phyloP scores from a whole-genome alignment of 345 rosid species.

The Pelargonium nanum region DNA sequence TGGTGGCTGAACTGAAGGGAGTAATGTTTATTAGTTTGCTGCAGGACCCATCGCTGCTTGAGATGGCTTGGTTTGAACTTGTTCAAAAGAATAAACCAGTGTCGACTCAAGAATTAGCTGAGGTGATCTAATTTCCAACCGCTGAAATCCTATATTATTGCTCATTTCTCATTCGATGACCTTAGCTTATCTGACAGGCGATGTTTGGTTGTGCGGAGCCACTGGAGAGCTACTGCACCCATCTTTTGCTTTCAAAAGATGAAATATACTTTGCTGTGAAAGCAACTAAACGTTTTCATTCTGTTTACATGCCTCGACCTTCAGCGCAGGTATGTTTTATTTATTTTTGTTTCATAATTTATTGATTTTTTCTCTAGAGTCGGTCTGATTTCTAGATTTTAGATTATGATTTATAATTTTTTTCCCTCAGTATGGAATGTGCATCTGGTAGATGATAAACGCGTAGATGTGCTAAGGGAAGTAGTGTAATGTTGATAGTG shows the following conservation, averaged over 20 bases:
- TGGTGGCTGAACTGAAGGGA: not conserved
- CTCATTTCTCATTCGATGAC: slow-evolving; percentile 20
- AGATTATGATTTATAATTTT: not conserved
- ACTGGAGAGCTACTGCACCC: slow-evolving; percentile 86
- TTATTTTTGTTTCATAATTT: slow-evolving; percentile 1
- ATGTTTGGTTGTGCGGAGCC: slow-evolving; percentile 73
- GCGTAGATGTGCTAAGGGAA: not conserved
- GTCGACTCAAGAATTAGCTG: slow-evolving; percentile 77
- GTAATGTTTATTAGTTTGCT: slow-evolving; percentile 5
- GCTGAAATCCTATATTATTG: not conserved
- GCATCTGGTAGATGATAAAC: not conserved
- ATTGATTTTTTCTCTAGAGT: not conserved
- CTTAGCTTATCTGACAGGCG: slow-evolving; percentile 46
- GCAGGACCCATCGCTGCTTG: slow-evolving; percentile 76
- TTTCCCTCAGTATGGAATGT: not conserved
- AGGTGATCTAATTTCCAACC: slow-evolving; percentile 39
- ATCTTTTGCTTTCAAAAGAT: slow-evolving; percentile 78
- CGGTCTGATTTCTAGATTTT: not conserved
- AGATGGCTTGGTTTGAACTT: slow-evolving; percentile 95
- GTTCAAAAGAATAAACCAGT: slow-evolving; percentile 77
- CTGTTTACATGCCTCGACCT: slow-evolving; percentile 68
- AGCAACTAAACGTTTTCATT: slow-evolving; percentile 58
- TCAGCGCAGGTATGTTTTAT: slow-evolving; percentile 44
- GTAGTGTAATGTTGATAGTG: not conserved
- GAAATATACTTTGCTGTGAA: slow-evolving; percentile 61